Conservation (phyloP, 2,329 filamentous ascomycete genomes). For the Nigrospora sphaerica region DNA sequence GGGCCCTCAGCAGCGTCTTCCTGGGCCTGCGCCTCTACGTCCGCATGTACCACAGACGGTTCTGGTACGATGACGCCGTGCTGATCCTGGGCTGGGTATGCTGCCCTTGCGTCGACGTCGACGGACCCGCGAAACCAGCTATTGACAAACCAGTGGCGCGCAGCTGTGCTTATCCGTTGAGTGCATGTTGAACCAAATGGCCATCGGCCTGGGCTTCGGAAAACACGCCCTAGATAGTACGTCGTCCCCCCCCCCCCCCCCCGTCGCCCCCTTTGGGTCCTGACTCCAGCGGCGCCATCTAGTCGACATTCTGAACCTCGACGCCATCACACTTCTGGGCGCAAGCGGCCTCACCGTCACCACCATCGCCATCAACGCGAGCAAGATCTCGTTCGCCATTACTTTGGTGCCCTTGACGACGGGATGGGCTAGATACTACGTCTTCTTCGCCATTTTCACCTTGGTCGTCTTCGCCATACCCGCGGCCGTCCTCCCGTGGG, state of each 20-base stretch:
- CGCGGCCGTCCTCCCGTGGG: no score
- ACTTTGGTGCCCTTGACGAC: no score
- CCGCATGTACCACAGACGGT: neutral
- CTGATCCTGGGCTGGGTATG: conserved; percentile 17
- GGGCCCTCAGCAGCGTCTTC: neutral
- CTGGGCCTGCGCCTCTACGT: neutral
- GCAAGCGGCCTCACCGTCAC: conserved; percentile 11
- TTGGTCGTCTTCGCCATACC: no score
- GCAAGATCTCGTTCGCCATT: no score
- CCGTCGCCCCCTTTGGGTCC: conserved; percentile 11
- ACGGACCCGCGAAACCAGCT: no score
- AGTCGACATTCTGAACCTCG: neutral
- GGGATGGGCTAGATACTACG: no score
- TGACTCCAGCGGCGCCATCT: conserved; percentile 16
- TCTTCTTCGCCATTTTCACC: no score
- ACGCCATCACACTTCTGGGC: no score
- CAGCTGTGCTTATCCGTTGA: neutral
- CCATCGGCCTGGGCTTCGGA: conserved; percentile 1
- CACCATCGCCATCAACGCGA: neutral
- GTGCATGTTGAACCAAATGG: neutral
- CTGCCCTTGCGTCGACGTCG: neutral
- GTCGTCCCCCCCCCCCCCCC: conserved; percentile 14
- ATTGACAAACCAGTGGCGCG: neutral
- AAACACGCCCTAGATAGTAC: conserved; percentile 18
- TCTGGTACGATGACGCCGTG: conserved; percentile 21